These are phyloP conservation scores for Penicillium simplicissimum DNA, from an alignment of 495 filamentous ascomycete genomes.

Conservation along the genomic window DNA sequence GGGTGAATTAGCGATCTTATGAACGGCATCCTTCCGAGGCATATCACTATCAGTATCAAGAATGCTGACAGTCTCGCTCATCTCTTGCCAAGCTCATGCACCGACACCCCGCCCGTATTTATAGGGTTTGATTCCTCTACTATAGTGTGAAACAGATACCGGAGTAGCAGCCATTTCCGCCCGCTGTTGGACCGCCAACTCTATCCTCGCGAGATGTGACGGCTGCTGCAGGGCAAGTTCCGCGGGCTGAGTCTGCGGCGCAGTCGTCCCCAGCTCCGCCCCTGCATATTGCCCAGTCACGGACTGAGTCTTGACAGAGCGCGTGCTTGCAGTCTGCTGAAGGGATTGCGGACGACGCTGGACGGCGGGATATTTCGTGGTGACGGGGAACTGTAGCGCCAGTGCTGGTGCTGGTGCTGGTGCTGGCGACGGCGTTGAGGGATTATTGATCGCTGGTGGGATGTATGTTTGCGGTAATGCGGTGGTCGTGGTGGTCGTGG, in stretches of 20 bases:
- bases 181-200: background rate
- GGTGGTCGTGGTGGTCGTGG: no score
- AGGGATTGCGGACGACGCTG: background rate
- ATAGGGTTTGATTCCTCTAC: background rate
- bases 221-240: conserved; percentile 1
- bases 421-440: background rate
- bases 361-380: background rate
- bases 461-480: background rate
- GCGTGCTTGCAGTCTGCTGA: background rate
- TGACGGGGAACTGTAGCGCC: background rate
- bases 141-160: background rate
- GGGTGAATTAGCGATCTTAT: background rate
- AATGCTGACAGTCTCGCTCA: background rate
- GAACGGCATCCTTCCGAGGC: background rate
- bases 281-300: background rate
- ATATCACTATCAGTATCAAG: background rate
- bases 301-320: background rate
- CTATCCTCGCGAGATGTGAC: background rate
- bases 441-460: background rate
- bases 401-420: no score
- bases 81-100: background rate
- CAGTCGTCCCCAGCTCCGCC: background rate
- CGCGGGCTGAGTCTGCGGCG: background rate
- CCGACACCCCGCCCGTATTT: background rate
- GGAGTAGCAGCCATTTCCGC: background rate